Evolutionary conservation across 2,329 filamentous ascomycete species (phyloP), one percentile per base, ranked within the genome.

Genomic region (Curvularia hawaiiensis): DNA sequence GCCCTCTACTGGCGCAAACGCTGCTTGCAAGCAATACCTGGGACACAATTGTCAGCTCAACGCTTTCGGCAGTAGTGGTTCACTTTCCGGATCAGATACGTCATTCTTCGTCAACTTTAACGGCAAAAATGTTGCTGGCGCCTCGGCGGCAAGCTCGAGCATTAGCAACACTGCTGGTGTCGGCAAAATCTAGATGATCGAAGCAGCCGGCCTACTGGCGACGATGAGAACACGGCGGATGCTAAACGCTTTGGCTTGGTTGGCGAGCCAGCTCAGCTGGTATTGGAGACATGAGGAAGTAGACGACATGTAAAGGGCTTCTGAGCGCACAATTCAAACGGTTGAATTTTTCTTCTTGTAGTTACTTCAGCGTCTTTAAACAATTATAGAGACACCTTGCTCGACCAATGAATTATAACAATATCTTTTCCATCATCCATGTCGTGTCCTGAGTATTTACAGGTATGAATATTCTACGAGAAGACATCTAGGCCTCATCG

Each of bases 31-130:
- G n/a, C 54, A 75, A n/a, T 70, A 73, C 57, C 77, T 87, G 3
- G 83, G 83, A 57, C 82, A 77, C 58, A 69, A 64, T 48, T 86
- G 85, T 72, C 68, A 82, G 75, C n/a, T 77, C 52, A 87, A 87
- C 75, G n/a, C 65, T 4, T 74, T 72, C 56, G 72, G 70, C 4
- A 67, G 30, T 60, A 71, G 67, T 30, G 70, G 68, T 14, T 47
- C 62, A 9, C 62, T 75, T 35, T 47, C 65, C 22, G 73, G 71
- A 20, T 58, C 67, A n/a, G 80, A 83, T 65, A 79, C 80, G 9
- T 72, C 68, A 47, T 82, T 86, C 75, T 68, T 87, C 46, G 50
- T 64, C 52, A 78, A 81, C 66, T 85, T 86, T 71, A 71, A 74
- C 46, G 82, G 82, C 58, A 83, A 84, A 79, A 82, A 79, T 57